phyloP scores from a whole-genome alignment of 495 filamentous ascomycete species.

The Rhizodiscina lignyota region DNA sequence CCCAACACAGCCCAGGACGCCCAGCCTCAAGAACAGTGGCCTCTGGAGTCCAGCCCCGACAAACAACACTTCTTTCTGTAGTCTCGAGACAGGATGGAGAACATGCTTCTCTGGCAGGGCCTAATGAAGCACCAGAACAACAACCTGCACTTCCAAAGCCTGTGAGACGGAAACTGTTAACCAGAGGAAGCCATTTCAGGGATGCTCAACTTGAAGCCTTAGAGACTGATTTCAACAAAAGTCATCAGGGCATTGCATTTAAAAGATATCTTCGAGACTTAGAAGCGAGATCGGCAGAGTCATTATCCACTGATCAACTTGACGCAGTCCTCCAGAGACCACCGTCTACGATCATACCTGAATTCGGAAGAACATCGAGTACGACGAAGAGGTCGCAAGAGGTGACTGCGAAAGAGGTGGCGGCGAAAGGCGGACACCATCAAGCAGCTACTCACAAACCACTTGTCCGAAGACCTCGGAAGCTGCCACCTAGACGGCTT shows the following conservation, averaged over 20 bases:
- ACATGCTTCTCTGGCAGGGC: neutral
- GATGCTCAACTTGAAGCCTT: constrained; percentile 19
- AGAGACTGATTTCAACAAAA: constrained; percentile 12
- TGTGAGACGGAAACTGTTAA: constrained; percentile 3
- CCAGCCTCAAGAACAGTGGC: neutral
- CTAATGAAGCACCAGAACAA: neutral
- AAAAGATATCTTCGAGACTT: constrained; percentile 5
- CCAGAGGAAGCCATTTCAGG: neutral
- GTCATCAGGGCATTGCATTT: constrained; percentile 16
- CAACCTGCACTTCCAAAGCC: neutral
- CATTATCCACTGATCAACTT: constrained; percentile 7
- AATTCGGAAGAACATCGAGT: neutral
- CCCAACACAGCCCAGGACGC: neutral
- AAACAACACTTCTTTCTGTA: neutral
- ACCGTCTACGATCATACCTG: neutral
- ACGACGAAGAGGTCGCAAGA: neutral
- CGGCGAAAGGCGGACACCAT: neutral
- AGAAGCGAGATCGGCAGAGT: neutral
- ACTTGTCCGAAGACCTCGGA: constrained; percentile 9
- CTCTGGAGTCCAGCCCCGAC: neutral
- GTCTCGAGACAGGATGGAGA: neutral
- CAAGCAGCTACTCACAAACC: neutral
- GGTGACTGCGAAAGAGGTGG: too few species aligned
- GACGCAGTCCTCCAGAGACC: constrained; percentile 9
- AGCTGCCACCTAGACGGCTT: constrained; percentile 12